Evolutionary conservation across 345 rosid genomes (phyloP).

Genomic region (Aurinia saxatilis): DNA sequence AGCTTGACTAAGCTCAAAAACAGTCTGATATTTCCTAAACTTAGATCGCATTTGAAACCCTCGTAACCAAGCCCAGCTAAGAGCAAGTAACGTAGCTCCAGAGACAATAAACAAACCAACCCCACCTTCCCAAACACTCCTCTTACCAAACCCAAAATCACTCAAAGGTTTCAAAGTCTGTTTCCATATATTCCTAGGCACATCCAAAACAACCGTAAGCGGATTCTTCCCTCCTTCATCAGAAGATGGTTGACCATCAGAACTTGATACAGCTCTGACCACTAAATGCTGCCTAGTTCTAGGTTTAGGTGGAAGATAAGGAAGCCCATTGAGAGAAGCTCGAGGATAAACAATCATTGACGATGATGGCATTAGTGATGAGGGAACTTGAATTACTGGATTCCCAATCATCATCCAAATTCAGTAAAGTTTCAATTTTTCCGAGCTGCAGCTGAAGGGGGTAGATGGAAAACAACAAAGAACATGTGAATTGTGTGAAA

Average conservation of each 20-base stretch:
- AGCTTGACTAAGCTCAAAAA: constrained; percentile 79
- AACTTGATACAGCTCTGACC: constrained; percentile 47
- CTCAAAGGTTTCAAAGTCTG: constrained; percentile 72
- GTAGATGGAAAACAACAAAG: neutral
- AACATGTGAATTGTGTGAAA: constrained; percentile 19
- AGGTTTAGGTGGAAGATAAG: constrained; percentile 48
- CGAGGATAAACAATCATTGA: constrained; percentile 27
- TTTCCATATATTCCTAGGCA: constrained; percentile 69
- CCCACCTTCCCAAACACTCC: constrained; percentile 98
- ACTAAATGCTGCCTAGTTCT: constrained; percentile 25
- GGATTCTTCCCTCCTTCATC: constrained; percentile 41
- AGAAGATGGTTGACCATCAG: constrained; percentile 41
- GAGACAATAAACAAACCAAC: constrained; percentile 94
- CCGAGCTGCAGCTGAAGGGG: constrained; percentile 12
- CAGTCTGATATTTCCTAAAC: constrained; percentile 80
- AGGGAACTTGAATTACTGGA: constrained; percentile 35
- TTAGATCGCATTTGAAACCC: constrained; percentile 74
- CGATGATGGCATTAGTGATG: constrained; percentile 43
- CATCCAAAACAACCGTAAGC: constrained; percentile 56
- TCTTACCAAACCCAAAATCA: constrained; percentile 89
- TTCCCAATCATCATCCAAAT: constrained; percentile 44
- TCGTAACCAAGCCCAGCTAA: constrained; percentile 86
- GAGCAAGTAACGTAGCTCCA: constrained; percentile 74
- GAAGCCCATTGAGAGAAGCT: constrained; percentile 36
- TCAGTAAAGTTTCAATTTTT: constrained; percentile 1